These are phyloP conservation scores for Trematosphaeria pertusa DNA, from an alignment of 2,329 filamentous ascomycete species.

Conservation along the genomic window DNA sequence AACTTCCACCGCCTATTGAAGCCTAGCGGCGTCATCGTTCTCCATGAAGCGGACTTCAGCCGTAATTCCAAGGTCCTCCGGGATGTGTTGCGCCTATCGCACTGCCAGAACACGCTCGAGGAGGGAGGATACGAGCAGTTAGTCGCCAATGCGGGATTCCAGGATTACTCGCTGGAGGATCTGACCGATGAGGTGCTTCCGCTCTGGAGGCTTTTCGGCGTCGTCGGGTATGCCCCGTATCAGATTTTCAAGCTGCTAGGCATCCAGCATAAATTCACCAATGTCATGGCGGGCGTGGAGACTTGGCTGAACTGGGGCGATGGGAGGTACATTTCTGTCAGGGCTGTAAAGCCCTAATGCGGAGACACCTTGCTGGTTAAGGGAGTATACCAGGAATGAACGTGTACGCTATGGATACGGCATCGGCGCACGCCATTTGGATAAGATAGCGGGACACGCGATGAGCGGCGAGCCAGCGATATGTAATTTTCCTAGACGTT, in stretches of 20 bases:
- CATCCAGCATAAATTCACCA: conserved; percentile 57
- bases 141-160: conserved; percentile 41
- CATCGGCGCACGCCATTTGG: too few species aligned
- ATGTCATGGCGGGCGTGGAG: conserved; percentile 55
- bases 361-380: too few species aligned
- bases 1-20: conserved; percentile 58
- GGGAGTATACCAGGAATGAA: too few species aligned
- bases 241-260: conserved; percentile 53
- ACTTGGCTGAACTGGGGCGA: conserved; percentile 38
- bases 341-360: conserved; percentile 23
- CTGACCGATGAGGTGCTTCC: conserved; percentile 57
- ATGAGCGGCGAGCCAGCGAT: too few species aligned
- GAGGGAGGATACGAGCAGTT: conserved; percentile 50
- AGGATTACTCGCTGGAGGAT: conserved; percentile 53
- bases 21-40: conserved; percentile 56
- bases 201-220: conserved; percentile 57
- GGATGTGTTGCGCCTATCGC: conserved; percentile 21
- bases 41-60: conserved; percentile 56
- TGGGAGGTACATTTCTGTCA: conserved; percentile 26
- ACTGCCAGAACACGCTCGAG: conserved; percentile 35
- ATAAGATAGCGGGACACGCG: too few species aligned
- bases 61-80: conserved; percentile 22
- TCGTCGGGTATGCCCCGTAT: conserved; percentile 57
- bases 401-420: too few species aligned
- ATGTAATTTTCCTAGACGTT: too few species aligned